Evolutionary conservation across 2,329 filamentous ascomycete species (phyloP), one percentile per base, ranked within the genome.

Genomic region (Xylaria sp.): DNA sequence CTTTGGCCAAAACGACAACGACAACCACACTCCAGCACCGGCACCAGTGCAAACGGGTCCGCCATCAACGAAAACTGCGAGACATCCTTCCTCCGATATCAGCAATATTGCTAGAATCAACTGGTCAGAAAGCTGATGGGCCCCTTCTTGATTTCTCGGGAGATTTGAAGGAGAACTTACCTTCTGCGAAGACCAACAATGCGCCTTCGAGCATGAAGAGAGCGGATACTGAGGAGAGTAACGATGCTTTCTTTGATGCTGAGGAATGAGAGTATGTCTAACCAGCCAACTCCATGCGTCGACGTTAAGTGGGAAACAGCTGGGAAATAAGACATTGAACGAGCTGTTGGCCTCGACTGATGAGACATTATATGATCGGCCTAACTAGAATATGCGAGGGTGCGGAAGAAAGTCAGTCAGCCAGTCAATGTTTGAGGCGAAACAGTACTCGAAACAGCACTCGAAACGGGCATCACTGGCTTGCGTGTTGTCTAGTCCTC

Each of bases 111-210:
- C 75, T 86, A 17, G 70, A 76, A 31, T 73, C 79, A 8, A 86
- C 84, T 4, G 82, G 83, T 12, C 79, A 78, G 60, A 78, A 76
- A 17, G 76, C 78, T 2, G 74, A 80, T 0, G 83, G 84, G 0
- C 82, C 84, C 1, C 73, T 87, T 50, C 78, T 88, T 35, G 83
- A 88, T 71, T 87, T 89, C 61, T 77, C 82, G 15, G 70, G 80
- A 11, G 85, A 88, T 60, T 45, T 88, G 72, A 82, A 82, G 72
- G 82, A 81, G 60, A 73, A 77, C 23, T 69, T 87, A 38, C 83
- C 83, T 3, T 60, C 71, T 28, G 67, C 57, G 11, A 58, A 62
- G 15, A 3, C 55, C 3, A 52, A 51, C 3, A 52, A 51, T 19
- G 15, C 14, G 15, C 53, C 68, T 5, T 64, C 67, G 5, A 59